A percentile compares a stretch with the other conserved stretches of the same genome.
These are phyloP conservation scores for Coemansia sp. DNA, from an alignment of 192 early-diverging fungal species.

Conservation along the genomic window DNA sequence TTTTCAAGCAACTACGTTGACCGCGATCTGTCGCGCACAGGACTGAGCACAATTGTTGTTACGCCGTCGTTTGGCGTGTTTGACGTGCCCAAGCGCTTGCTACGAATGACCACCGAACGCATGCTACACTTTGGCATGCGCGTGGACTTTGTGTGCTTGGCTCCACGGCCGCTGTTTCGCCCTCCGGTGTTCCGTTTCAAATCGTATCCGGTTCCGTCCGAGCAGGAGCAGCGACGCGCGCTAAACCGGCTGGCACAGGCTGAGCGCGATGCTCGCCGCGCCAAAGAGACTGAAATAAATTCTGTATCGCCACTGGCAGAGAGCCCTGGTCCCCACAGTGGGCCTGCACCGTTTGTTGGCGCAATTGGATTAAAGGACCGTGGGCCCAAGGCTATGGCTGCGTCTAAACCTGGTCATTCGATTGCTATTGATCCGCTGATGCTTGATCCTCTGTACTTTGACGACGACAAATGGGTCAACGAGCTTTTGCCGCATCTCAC, in stretches of 20 bases:
- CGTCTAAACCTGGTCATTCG: conserved; percentile 6
- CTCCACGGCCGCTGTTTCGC: conserved; percentile 80
- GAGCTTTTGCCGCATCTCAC: conserved; percentile 23
- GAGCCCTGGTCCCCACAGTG: conserved; percentile 18
- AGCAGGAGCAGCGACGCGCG: conserved; percentile 39
- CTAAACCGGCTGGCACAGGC: conserved; percentile 7
- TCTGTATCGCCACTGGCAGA: conserved; percentile 39
- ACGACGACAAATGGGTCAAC: conserved; percentile 40
- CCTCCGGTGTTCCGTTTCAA: conserved; percentile 85
- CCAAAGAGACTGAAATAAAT: conserved; percentile 28
- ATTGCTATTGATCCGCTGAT: conserved; percentile 38
- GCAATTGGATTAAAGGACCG: conserved; percentile 30
- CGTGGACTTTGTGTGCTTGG: conserved; percentile 89
- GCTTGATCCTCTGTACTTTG: conserved; percentile 51
- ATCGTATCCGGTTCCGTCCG: conserved; percentile 50
- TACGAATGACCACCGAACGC: conserved; percentile 91
- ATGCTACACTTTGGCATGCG: conserved; percentile 91
- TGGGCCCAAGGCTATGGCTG: conserved; percentile 8
- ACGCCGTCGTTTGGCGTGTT: conserved; percentile 90
- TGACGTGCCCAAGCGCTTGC: conserved; percentile 78
- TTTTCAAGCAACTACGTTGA: conserved; percentile 93
- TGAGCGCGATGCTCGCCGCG: conserved; percentile 8
- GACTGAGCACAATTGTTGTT: conserved; percentile 83
- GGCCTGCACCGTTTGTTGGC: neutral
- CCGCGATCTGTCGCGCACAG: conserved; percentile 90